Evolutionary conservation across 1,284 basidiomycete genomes (phyloP).

Genomic region (Naganishia sp.): DNA sequence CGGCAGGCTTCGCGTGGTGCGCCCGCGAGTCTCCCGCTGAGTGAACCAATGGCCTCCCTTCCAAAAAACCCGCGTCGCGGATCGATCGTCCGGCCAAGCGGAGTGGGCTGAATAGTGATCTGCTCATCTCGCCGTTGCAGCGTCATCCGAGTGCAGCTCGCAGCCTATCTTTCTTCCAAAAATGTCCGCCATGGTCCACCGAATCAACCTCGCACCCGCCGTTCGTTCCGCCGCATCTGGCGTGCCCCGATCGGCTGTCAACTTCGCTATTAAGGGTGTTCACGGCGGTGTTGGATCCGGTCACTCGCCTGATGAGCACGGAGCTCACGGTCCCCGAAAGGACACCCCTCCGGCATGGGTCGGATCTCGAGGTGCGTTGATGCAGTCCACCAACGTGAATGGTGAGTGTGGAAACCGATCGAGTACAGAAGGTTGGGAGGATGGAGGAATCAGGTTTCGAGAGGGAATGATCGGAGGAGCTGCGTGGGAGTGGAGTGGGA

Average conservation of each 20-base stretch:
- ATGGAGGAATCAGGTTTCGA: not conserved
- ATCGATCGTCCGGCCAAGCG: constrained; percentile 10
- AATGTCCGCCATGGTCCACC: constrained; percentile 30
- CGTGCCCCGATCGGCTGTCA: constrained; percentile 93
- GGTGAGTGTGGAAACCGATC: constrained; percentile 60
- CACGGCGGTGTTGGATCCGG: constrained; percentile 62
- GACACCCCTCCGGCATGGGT: constrained; percentile 70
- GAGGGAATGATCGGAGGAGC: not conserved
- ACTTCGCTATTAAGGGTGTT: constrained; percentile 70
- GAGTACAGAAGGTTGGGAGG: too few species aligned
- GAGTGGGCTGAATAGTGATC: constrained; percentile 2
- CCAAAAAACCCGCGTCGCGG: constrained; percentile 21
- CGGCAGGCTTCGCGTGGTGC: constrained; percentile 11
- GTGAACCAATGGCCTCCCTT: constrained; percentile 27
- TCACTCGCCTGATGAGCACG: constrained; percentile 65
- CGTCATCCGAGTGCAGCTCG: constrained; percentile 1
- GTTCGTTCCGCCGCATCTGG: constrained; percentile 76
- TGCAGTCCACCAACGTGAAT: constrained; percentile 67
- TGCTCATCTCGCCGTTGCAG: constrained; percentile 7
- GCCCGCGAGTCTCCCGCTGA: constrained; percentile 54
- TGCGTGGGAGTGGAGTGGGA: not conserved
- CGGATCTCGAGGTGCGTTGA: constrained; percentile 51
- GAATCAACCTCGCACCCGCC: constrained; percentile 75
- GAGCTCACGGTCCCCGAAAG: constrained; percentile 57
- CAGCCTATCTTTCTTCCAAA: constrained; percentile 6